phyloP scores from a whole-genome alignment of 2,329 filamentous ascomycete genomes.

The Aspergillus aculeatus region DNA sequence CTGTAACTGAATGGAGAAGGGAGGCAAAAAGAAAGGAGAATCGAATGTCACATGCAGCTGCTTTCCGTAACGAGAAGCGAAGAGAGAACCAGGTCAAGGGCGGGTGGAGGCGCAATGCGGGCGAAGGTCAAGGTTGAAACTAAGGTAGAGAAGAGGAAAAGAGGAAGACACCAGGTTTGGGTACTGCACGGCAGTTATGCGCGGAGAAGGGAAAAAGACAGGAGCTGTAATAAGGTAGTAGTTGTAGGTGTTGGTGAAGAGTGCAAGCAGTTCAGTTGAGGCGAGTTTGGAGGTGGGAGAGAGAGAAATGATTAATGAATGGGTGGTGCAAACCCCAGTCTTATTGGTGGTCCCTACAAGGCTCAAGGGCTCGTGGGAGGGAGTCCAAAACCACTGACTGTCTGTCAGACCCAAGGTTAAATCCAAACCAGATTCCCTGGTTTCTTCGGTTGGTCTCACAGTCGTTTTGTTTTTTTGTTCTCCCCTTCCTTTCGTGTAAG shows the following conservation, averaged over 20 bases:
- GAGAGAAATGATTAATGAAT: conserved; percentile 6
- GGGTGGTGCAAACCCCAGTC: conserved; percentile 21
- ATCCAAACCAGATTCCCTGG: conserved; percentile 12
- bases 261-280: neutral
- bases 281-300: neutral
- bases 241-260: neutral
- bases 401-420: conserved; percentile 15
- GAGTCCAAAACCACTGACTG: conserved; percentile 8
- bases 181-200: neutral
- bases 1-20: neutral
- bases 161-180: neutral
- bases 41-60: conserved; percentile 20
- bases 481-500: neutral
- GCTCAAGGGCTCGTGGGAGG: conserved; percentile 6
- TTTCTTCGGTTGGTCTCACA: conserved; percentile 9
- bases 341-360: conserved; percentile 16
- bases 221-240: neutral
- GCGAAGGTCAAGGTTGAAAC: neutral
- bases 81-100: conserved; percentile 1
- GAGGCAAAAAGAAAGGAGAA: conserved; percentile 10
- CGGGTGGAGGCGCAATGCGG: conserved; percentile 16
- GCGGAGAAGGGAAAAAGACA: neutral
- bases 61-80: conserved; percentile 10
- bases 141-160: conserved; percentile 1
- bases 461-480: neutral